Base-by-base conservation (phyloP, 805 yeast species). In the Wickerhamomyces rabaulensis region DNA sequence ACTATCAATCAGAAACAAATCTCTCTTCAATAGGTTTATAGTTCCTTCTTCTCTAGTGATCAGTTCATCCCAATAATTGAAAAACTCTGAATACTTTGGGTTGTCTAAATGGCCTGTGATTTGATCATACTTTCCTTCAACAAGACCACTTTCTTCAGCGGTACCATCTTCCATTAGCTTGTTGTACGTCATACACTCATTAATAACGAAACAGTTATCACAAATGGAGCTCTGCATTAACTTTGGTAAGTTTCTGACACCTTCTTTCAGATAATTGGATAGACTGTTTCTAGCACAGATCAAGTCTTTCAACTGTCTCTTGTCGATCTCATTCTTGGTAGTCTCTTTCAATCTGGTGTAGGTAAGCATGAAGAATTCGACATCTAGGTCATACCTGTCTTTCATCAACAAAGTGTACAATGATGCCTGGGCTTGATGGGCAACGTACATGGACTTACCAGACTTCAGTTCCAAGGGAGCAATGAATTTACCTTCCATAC, bases 401-500 rank as follows among this genome's bases (percentile, higher is more conserved):
- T 80, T 79, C 56, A 89, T 74, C 47, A 94, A 66, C 15, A 92
- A 65, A 0, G 95, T 81, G 60, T 94, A 94, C 7, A 94, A 67
- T 0, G 91, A 75, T 0, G 94, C 84, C 62, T 94, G 99, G 0
- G 95, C 96, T 43, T 85, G 80, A 62, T 94, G 97, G 3, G 83
- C 65, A 6, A 84, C 62, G 35, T 80, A 71, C 41, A 78, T 79
- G 27, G 73, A 65, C 44, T 70, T 71, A 0, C 98, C 97, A 0
- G 98, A 89, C 61, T 94, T 94, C 48, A 94, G 80, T 61, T 94
- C 99, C 67, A 94, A 70, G 0, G 97, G 98, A 1, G 81, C 75
- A 12, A 89, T 73, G 45, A 60, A 73, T 29, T 70, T 76, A n/a
- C 76, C 76, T 6, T 60, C 52, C 4, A 57, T 51, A 6, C 39